These are phyloP conservation scores for Candida sp. DNA, from an alignment of 1,139 yeast species.

Conservation along the genomic window DNA sequence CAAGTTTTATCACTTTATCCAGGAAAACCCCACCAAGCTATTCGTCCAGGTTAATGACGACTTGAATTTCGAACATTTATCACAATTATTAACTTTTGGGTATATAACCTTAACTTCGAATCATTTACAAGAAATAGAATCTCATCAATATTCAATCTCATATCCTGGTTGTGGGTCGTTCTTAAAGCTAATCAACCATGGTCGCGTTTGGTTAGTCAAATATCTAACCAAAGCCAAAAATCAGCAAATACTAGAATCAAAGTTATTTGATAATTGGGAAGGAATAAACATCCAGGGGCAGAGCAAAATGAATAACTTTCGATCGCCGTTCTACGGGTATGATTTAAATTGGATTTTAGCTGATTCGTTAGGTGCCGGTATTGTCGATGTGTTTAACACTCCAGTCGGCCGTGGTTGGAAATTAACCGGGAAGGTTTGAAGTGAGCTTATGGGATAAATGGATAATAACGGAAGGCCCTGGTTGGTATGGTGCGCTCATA, in stretches of 20 bases:
- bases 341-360: constrained; percentile 62
- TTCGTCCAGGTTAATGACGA: constrained; percentile 24
- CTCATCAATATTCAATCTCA: constrained; percentile 45
- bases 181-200: constrained; percentile 44
- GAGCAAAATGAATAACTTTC: constrained; percentile 39
- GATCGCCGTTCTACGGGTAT: constrained; percentile 59
- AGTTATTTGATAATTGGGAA: constrained; percentile 49
- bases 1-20: constrained; percentile 22
- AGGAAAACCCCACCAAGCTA: constrained; percentile 25
- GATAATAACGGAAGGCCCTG: too few species aligned
- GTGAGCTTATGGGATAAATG: too few species aligned
- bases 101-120: constrained; percentile 51
- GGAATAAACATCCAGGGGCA: constrained; percentile 26
- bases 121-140: constrained; percentile 45
- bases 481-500: too few species aligned
- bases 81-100: constrained; percentile 46
- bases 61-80: constrained; percentile 23
- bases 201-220: constrained; percentile 48
- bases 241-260: constrained; percentile 53
- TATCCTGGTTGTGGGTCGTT: constrained; percentile 63
- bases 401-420: constrained; percentile 74
- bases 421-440: constrained; percentile 50
- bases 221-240: constrained; percentile 39
- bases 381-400: constrained; percentile 61
- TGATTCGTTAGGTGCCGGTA: constrained; percentile 67